Evolutionary conservation across 2,329 filamentous ascomycete genomes (phyloP).

Genomic region (Penicillium sp.): DNA sequence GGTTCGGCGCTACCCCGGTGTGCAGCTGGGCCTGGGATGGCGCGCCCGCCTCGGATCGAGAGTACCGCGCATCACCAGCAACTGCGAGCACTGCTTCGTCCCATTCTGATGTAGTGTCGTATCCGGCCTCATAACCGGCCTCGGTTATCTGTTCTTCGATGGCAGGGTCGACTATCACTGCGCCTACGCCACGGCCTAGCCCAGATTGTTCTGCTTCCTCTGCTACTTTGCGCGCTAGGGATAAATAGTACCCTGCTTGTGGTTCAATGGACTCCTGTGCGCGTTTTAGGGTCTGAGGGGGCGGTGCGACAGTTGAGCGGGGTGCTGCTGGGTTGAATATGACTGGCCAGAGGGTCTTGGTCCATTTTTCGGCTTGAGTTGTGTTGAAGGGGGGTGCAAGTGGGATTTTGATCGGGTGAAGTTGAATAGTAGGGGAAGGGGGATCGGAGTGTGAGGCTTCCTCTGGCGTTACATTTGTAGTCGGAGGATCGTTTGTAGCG

Average conservation of each 20-base stretch:
- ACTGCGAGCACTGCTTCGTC: slow-evolving; percentile 45
- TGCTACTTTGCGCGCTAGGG: slow-evolving; percentile 42
- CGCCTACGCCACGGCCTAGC: slow-evolving; percentile 43
- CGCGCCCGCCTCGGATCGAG: slow-evolving; percentile 30
- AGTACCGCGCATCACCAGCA: slow-evolving; percentile 46
- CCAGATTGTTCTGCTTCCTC: slow-evolving; percentile 38
- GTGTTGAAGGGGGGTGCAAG: slow-evolving; percentile 42
- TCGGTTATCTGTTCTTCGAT: slow-evolving; percentile 30
- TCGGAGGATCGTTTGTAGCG: slow-evolving; percentile 1
- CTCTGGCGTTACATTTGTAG: neutral
- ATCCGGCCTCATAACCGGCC: slow-evolving; percentile 20
- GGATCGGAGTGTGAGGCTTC: slow-evolving; percentile 9
- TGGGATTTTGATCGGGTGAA: slow-evolving; percentile 41
- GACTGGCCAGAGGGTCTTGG: slow-evolving; percentile 45
- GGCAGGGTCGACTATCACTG: slow-evolving; percentile 48
- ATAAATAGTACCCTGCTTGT: slow-evolving; percentile 41
- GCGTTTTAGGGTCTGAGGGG: slow-evolving; percentile 38
- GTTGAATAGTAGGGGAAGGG: slow-evolving; percentile 19
- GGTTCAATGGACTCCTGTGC: slow-evolving; percentile 39
- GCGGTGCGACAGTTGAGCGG: slow-evolving; percentile 44
- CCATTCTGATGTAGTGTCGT: slow-evolving; percentile 27
- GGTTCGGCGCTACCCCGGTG: slow-evolving; percentile 24
- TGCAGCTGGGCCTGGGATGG: slow-evolving; percentile 26
- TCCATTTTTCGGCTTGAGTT: slow-evolving; percentile 46
- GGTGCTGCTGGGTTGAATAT: slow-evolving; percentile 48